Evolutionary conservation across 495 filamentous ascomycete species (phyloP).

Genomic region (Neurospora cerealis): DNA sequence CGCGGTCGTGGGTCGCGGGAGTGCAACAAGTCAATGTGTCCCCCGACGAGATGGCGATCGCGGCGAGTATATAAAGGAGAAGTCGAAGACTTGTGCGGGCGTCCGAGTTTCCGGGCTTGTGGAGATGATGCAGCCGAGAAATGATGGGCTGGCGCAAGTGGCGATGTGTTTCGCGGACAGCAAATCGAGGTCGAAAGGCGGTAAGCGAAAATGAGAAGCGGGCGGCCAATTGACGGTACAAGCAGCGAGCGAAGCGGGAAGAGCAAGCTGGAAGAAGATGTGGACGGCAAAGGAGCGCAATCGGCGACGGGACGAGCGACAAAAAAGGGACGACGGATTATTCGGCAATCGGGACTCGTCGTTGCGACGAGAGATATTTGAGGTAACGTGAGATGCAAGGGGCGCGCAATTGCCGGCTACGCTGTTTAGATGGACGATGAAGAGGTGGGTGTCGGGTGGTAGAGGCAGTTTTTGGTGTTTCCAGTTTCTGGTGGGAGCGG

Average conservation of each 20-base stretch:
- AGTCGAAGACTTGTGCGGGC: background rate
- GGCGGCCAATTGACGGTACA: slow-evolving; percentile 16
- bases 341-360: background rate
- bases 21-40: background rate
- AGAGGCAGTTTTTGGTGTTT: background rate
- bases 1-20: background rate
- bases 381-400: background rate
- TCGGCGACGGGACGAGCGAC: background rate
- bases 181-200: slow-evolving; percentile 20
- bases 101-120: background rate
- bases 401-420: background rate
- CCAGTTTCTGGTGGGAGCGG: background rate
- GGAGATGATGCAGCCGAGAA: background rate
- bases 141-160: background rate
- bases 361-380: background rate
- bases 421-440: background rate
- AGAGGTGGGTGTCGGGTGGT: background rate
- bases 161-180: slow-evolving; percentile 1
- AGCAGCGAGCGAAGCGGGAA: background rate
- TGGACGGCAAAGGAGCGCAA: background rate
- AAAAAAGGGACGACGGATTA: background rate
- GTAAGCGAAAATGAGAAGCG: slow-evolving; percentile 36
- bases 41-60: background rate
- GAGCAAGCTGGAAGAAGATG: background rate
- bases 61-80: background rate